Base-by-base conservation (phyloP, 2,329 filamentous ascomycete species). In the Ascochyta clinopodiicola region DNA sequence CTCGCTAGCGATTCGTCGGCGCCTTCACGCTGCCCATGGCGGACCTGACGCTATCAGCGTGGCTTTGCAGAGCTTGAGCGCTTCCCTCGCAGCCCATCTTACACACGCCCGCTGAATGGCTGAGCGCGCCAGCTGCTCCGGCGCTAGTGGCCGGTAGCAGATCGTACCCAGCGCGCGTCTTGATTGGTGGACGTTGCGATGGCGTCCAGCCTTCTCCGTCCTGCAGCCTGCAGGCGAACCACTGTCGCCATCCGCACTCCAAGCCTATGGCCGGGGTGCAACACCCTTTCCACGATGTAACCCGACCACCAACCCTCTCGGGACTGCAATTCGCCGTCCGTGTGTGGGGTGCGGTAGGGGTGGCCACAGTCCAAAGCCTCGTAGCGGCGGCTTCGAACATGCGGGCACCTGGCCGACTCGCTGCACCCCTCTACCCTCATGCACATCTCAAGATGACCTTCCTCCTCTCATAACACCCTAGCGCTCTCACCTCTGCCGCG, bases 121-220 rank as follows among this genome's bases (percentile, higher is more conserved):
- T 69, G 61, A 47, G 38, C 42, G 45, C 62, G 56, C 64, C 65
- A 55, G 63, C 54, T 63, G 46, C 70, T 69, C 72, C 71, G 70
- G 69, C 47, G 60, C 63, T 69, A 72, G 71, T 60, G 63, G 61
- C 71, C 66, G 65, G 66, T 70, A 66, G 65, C 53, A 67, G 68
- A 74, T 73, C 69, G 66, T 57, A 58, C 48, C 36, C 45, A 39
- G 44, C 37, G 29, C 43, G 38, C 34, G 31, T 56, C 47, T 34
- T 64, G 55, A 73, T 75, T 74, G 64, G 71, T 63, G 58, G 59
- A 59, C 25, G 29, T 21, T 29, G 24, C 44, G 69, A 17, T 71
- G 67, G 68, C 67, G 68, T 69, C 63, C 63, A 69, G 67, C 66
- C 68, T 59, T 67, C 67, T 70, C 70, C 68, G 69, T 72, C 66